phyloP scores from a whole-genome alignment of 2,329 filamentous ascomycete genomes.

The Fusarium gaditjirri region DNA sequence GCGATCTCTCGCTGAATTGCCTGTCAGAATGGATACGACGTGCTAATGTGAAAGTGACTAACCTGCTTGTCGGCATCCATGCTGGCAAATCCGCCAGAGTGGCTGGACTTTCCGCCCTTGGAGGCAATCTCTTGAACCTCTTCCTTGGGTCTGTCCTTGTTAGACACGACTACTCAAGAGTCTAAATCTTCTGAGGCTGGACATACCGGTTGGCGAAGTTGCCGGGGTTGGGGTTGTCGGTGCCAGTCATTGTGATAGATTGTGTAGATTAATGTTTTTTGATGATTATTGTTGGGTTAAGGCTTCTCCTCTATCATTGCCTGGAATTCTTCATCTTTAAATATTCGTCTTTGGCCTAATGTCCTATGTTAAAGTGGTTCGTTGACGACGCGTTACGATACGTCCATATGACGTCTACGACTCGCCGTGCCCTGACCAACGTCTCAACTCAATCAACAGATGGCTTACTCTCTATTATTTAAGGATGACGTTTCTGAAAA shows the following conservation, averaged over 20 bases:
- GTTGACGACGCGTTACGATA: not conserved
- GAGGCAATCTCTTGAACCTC: constrained; percentile 57
- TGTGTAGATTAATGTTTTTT: not conserved
- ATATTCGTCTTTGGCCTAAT: not conserved
- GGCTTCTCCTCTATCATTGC: rapidly evolving
- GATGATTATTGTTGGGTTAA: too few species aligned
- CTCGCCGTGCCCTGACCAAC: not conserved
- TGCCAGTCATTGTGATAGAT: constrained; percentile 31
- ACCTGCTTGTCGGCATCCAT: constrained; percentile 57
- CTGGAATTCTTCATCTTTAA: not conserved
- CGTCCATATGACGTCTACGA: constrained; percentile 12
- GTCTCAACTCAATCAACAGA: not conserved
- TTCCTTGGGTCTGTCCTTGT: constrained; percentile 50
- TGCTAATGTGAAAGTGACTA: constrained; percentile 23
- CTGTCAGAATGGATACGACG: not conserved
- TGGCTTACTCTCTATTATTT: not conserved
- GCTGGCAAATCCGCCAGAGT: constrained; percentile 52
- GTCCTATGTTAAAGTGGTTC: not conserved
- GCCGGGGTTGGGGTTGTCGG: constrained; percentile 42
- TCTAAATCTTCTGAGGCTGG: rapidly evolving
- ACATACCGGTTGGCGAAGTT: constrained; percentile 45
- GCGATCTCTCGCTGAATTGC: constrained; percentile 59
- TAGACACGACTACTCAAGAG: not conserved
- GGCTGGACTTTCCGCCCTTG: constrained; percentile 55
- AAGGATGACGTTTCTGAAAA: constrained; percentile 13